Conservation (phyloP, 2,329 filamentous ascomycete species). For the Nigrospora oryzae region DNA sequence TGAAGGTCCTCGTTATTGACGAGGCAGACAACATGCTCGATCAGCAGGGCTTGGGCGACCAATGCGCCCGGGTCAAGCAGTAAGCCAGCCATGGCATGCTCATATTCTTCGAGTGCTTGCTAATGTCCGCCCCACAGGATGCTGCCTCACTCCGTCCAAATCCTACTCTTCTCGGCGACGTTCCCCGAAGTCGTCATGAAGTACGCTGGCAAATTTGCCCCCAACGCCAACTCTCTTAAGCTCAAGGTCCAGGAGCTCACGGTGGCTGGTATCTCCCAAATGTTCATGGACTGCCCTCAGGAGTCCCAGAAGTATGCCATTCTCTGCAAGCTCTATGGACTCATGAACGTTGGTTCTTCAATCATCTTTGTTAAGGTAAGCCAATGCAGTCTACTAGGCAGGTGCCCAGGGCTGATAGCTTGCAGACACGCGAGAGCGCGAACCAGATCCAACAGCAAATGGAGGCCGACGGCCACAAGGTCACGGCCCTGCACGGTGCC, state of each 20-base stretch:
- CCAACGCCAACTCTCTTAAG: slow-evolving; percentile 77
- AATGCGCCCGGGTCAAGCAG: slow-evolving; percentile 85
- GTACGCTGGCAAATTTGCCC: slow-evolving; percentile 80
- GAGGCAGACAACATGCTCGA: slow-evolving; percentile 99
- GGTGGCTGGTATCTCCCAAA: slow-evolving; percentile 93
- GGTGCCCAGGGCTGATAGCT: slow-evolving; percentile 97
- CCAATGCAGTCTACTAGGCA: slow-evolving; percentile 34
- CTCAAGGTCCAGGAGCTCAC: slow-evolving; percentile 87
- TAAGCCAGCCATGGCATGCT: slow-evolving; percentile 32
- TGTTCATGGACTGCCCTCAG: slow-evolving; percentile 87
- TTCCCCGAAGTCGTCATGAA: slow-evolving; percentile 77
- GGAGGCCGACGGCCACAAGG: slow-evolving; percentile 81
- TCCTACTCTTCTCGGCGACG: slow-evolving; percentile 92
- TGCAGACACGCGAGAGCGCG: slow-evolving; percentile 76
- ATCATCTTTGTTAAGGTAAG: slow-evolving; percentile 93
- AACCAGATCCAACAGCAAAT: slow-evolving; percentile 79
- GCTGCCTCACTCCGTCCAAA: slow-evolving; percentile 68
- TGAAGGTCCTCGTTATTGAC: slow-evolving; percentile 84
- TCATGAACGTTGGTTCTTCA: slow-evolving; percentile 94
- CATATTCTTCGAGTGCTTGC: slow-evolving; percentile 4
- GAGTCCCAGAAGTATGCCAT: slow-evolving; percentile 81
- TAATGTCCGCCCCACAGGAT: slow-evolving; percentile 41
- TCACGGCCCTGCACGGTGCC: slow-evolving; percentile 81
- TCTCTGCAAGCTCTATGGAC: slow-evolving; percentile 85
- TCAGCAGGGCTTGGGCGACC: slow-evolving; percentile 87